Evolutionary conservation across 176 grass and related monocot species (phyloP), one percentile per base, ranked within the genome.

Genomic region (Oryza rufipogon): DNA sequence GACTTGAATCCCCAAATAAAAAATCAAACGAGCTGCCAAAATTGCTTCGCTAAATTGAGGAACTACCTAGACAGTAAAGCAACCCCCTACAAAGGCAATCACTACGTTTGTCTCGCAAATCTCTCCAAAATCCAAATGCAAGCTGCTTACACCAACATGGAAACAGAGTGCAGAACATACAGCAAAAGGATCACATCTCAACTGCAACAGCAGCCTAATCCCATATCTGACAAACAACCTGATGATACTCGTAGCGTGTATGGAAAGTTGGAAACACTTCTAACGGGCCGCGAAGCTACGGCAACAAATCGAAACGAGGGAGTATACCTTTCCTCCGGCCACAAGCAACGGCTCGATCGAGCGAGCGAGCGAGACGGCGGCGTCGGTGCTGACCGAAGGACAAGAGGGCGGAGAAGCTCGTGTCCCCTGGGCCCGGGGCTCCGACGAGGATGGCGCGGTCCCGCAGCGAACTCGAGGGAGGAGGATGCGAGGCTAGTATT

Each of bases 291-390:
- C 33, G 34, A 36, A 11, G 6, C 75, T 41, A 3, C 17, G 1
- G 30, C 3, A 23, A 41, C 56, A 19, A 30, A 45, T 64, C 34
- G 7, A 65, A 33, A 45, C 63, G 11, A 49, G 25, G 63, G 9
- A 30, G 77, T 9, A 68, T 34, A 80, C 64, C 77, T 68, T 80
- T 68, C 42, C 42, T 80, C 63, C 41, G 20, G 63, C 61, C 9
- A 25, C 23, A 80, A 68, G 63, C 77, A 80, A 68, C 25, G 77
- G 77, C 3, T 7, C 42, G 23, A 11, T 0, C 20, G 32, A 13
- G 13, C 58, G 51, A 13, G n/a, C 58, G 34, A 26, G 75, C 39
- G 41, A 12, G 77, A 41, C 13, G 54, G 54, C 54, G 33, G 13
- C 34, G 20, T 6, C 33, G 10, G 3, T 8, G 16, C 26, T 80